phyloP scores from a whole-genome alignment of 2,329 filamentous ascomycete genomes.

The Trichoderma lentiforme region DNA sequence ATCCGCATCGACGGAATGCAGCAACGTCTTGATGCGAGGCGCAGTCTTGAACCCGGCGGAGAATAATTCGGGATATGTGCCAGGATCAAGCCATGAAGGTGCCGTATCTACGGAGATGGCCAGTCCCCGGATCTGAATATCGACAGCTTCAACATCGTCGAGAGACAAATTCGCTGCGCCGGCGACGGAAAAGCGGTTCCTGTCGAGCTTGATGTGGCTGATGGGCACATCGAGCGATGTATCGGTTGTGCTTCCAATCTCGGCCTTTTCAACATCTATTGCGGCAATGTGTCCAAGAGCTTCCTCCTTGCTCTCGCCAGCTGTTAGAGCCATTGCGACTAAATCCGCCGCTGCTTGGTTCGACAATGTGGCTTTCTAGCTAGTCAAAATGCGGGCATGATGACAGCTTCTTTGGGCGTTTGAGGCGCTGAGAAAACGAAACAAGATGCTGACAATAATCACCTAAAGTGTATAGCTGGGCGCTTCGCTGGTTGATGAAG shows the following conservation, averaged over 20 bases:
- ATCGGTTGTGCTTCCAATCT: conserved; percentile 33
- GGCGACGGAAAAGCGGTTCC: conserved; percentile 29
- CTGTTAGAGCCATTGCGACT: neutral
- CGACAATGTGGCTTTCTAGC: neutral
- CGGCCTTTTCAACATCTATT: conserved; percentile 32
- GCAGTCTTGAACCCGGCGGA: conserved; percentile 37
- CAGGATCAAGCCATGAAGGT: conserved; percentile 49
- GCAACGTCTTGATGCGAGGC: conserved; percentile 48
- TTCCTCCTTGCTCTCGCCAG: neutral
- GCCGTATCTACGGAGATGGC: conserved; percentile 57
- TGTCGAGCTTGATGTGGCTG: conserved; percentile 19
- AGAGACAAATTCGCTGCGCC: conserved; percentile 40
- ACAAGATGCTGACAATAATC: neutral
- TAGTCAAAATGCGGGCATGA: conserved; percentile 5
- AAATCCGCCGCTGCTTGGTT: neutral
- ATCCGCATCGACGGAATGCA: conserved; percentile 61
- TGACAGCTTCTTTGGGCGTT: neutral
- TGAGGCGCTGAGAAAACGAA: neutral
- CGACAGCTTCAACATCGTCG: conserved; percentile 54
- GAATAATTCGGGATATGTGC: conserved; percentile 43
- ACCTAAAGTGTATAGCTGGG: neutral
- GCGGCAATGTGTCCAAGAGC: neutral
- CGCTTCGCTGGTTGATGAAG: neutral
- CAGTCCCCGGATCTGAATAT: conserved; percentile 52
- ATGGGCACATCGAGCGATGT: conserved; percentile 27